A percentile compares a stretch with the other conserved stretches of the same genome.
Conservation (phyloP, 805 yeast genomes). For the Candida maesae region DNA sequence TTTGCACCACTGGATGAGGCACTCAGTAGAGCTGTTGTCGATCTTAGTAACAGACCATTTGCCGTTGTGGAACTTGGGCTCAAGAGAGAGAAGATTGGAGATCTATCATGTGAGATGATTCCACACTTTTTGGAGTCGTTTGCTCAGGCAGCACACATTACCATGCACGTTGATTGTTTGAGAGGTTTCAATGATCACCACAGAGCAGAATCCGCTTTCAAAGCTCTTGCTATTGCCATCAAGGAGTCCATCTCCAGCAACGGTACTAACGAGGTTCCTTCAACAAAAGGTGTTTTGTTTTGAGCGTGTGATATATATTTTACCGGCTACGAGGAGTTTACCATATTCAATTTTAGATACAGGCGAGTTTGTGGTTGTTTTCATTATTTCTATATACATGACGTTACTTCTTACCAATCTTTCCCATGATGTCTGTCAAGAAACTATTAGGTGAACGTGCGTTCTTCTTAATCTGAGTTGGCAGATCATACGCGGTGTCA, state of each 20-base stretch:
- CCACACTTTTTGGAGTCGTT: conserved; percentile 96
- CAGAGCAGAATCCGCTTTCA: conserved; percentile 93
- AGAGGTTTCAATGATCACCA: conserved; percentile 96
- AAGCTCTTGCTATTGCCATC: conserved; percentile 91
- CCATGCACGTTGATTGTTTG: conserved; percentile 90
- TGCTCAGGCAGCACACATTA: conserved; percentile 87
- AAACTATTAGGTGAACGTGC: too few relatives aligned
- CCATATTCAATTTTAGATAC: background rate
- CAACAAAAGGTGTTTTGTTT: conserved; percentile 92
- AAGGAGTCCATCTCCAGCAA: conserved; percentile 79
- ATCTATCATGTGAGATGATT: conserved; percentile 90
- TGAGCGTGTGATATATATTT: conserved; percentile 24
- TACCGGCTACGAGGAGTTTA: too few relatives aligned
- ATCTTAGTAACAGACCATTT: conserved; percentile 87
- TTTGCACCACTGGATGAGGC: conserved; percentile 98
- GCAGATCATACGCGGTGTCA: too few relatives aligned
- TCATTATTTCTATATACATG: background rate
- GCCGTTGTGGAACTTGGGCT: conserved; percentile 88
- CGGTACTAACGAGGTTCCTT: conserved; percentile 89
- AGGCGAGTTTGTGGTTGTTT: too few relatives aligned
- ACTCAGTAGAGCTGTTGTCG: conserved; percentile 92
- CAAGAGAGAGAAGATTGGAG: conserved; percentile 91
- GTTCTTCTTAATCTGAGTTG: too few relatives aligned
- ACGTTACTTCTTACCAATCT: too few relatives aligned
- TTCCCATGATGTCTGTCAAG: too few relatives aligned